These are phyloP conservation scores for Saccharomycopsis phalli DNA, from an alignment of 1,139 yeast species.

Conservation along the genomic window DNA sequence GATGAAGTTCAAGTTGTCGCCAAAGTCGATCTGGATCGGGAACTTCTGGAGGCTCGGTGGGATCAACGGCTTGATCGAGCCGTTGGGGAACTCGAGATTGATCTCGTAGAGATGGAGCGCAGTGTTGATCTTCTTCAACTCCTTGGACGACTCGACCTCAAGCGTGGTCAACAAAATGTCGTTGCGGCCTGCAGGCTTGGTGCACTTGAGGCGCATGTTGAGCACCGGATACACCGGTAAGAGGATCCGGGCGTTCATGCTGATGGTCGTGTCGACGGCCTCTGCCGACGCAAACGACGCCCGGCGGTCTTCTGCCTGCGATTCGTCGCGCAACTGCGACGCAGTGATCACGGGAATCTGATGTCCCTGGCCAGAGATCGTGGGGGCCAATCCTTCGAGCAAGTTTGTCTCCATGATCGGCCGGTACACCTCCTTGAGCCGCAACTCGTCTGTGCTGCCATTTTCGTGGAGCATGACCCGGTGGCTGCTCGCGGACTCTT, in stretches of 20 bases:
- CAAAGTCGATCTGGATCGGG: constrained; percentile 27
- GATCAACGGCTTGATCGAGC: constrained; percentile 33
- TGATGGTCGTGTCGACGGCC: constrained; percentile 14
- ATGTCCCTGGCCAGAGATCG: constrained; percentile 16
- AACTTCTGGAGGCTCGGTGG: constrained; percentile 22
- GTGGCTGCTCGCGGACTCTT: constrained; percentile 4
- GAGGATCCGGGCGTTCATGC: constrained; percentile 22
- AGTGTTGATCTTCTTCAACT: constrained; percentile 27
- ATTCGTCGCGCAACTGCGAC: not conserved
- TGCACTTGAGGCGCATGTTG: constrained; percentile 47
- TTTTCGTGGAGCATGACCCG: constrained; percentile 18
- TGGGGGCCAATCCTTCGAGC: constrained; percentile 27
- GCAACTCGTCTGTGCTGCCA: constrained; percentile 18
- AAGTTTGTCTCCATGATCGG: constrained; percentile 26
- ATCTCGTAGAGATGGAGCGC: constrained; percentile 28
- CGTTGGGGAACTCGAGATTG: constrained; percentile 34
- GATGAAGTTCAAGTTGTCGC: constrained; percentile 34
- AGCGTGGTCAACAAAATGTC: constrained; percentile 45
- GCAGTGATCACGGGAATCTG: constrained; percentile 9
- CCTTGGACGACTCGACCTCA: constrained; percentile 47
- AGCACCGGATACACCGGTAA: constrained; percentile 42
- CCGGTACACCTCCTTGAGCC: constrained; percentile 15
- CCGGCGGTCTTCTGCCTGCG: constrained; percentile 5
- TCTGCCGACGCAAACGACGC: constrained; percentile 10
- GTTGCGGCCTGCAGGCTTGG: constrained; percentile 49